Conservation (phyloP, 208 protist genomes). For the Wallacemonas sp. region DNA sequence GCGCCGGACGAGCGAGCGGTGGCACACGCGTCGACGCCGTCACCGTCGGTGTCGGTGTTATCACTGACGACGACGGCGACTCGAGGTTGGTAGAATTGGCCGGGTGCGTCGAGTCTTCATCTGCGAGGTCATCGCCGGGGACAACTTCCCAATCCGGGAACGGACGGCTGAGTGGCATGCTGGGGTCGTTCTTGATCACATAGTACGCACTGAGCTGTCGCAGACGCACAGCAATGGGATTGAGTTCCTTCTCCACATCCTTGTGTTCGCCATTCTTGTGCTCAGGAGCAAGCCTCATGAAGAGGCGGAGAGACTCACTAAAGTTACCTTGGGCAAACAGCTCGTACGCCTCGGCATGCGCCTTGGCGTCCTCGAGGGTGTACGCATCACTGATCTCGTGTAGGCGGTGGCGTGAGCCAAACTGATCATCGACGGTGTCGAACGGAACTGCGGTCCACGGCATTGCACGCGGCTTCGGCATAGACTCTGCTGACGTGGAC, state of each 20-base stretch:
- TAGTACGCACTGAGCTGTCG: constrained; percentile 12
- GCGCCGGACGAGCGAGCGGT: not conserved
- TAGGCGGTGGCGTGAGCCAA: not conserved
- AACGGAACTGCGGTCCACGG: not conserved
- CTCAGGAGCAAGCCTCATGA: not conserved
- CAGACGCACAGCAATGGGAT: constrained; percentile 3
- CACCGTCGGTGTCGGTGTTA: not conserved
- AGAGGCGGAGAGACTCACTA: not conserved
- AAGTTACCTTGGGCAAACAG: not conserved
- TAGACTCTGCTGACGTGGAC: not conserved
- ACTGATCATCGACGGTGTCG: not conserved
- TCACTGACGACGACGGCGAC: no score
- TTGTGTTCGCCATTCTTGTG: no score
- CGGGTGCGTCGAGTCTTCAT: no score
- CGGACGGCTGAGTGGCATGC: constrained; percentile 5
- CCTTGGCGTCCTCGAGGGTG: not conserved
- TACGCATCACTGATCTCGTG: not conserved
- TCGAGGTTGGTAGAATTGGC: no score
- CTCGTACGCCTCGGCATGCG: not conserved
- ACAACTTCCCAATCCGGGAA: constrained; percentile 28
- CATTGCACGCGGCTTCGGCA: not conserved
- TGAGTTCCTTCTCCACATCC: not conserved
- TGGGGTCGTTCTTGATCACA: not conserved
- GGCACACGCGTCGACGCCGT: not conserved
- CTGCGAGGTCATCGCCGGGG: constrained; percentile 6